Evolutionary conservation across 177 flowering plant species (phyloP), one percentile per base, ranked within the genome.

Genomic region (Vitis hybrid): DNA sequence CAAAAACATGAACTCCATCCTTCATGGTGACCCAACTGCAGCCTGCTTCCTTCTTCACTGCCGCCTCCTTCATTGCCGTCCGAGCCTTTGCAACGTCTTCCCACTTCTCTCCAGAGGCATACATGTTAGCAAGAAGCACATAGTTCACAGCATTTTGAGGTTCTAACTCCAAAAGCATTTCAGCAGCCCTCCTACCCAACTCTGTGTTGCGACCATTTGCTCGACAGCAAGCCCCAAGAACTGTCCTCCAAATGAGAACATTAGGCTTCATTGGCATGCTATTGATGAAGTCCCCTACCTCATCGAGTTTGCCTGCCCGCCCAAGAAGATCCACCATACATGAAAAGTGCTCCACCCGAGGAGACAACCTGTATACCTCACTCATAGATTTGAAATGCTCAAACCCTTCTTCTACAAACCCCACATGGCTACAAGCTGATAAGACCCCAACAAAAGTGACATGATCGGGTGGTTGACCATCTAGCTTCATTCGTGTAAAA

Each of bases 371-470:
- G 60, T 85, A 86, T 2, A 68, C 72, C 70, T 76, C 74, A 64
- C 68, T 84, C 97, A 94, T 94, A 32, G 91, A 92, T 48, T 85
- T 82, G 61, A 94, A 94, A 82, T 90, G 87, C 51, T 77, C 60
- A 30, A 84, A 75, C 1, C 93, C 97, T 75, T 86, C 83, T 18
- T 80, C 79, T 14, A 91, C 90, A 78, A 91, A 76, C 0, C 98
- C 97, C 12, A 78, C 88, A 72, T 94, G 98, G 80, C 98, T 92
- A 82, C 98, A 94, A 58, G 97, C 98, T n/a, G 98, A 92, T 69
- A 94, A 78, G 53, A 92, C 92, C 35, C 97, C 98, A n/a, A 94
- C 97, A 77, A 94, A 92, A 0, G 98, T 94, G 58, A 92, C 97
- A 72, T 88, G 92, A 82, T 92, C 97, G 14, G 97, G 98, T 17